Percentiles rank a stretch among this genome's conserved stretches.
Evolutionary conservation across 1,284 basidiomycete genomes (phyloP).

Genomic region (Grifola frondosa): DNA sequence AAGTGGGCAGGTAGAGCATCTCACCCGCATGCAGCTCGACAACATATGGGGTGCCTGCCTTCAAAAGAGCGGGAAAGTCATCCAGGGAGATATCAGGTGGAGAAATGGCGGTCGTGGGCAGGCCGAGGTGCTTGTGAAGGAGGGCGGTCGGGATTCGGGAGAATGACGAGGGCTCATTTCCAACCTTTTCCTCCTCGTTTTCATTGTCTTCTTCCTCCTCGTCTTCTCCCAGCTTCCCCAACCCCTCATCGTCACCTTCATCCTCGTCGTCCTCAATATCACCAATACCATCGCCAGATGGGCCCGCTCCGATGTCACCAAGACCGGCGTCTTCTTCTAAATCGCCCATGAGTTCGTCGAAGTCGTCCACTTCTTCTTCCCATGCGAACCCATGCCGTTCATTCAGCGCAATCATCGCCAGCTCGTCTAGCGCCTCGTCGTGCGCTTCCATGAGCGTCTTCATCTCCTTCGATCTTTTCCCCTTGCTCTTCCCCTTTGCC

Average conservation of each 20-base stretch:
- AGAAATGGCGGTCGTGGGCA: constrained; percentile 29
- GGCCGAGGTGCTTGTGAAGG: constrained; percentile 28
- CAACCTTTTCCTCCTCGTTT: constrained; percentile 6
- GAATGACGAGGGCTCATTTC: constrained; percentile 30
- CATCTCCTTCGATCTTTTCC: constrained; percentile 19
- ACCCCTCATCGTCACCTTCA: constrained; percentile 4
- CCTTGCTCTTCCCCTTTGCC: constrained; percentile 22
- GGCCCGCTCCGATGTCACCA: constrained; percentile 1
- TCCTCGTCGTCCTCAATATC: constrained; percentile 9
- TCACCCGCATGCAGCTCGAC: constrained; percentile 33
- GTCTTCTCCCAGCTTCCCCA: not conserved
- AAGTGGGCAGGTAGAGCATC: constrained; percentile 35
- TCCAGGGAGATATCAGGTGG: constrained; percentile 14
- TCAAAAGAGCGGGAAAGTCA: constrained; percentile 23
- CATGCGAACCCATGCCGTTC: constrained; percentile 19
- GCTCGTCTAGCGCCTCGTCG: constrained; percentile 28
- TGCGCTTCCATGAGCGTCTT: constrained; percentile 24
- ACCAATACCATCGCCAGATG: not conserved
- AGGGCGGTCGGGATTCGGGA: constrained; percentile 32
- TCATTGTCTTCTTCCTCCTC: constrained; percentile 4
- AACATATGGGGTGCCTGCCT: constrained; percentile 29
- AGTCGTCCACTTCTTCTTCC: constrained; percentile 23
- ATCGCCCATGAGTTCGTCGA: constrained; percentile 17
- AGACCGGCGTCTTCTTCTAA: constrained; percentile 16
- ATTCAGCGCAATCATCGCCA: constrained; percentile 25